Evolutionary conservation across 2,329 filamentous ascomycete genomes (phyloP), one percentile per base, ranked within the genome.

Genomic region (Botryotinia convoluta): DNA sequence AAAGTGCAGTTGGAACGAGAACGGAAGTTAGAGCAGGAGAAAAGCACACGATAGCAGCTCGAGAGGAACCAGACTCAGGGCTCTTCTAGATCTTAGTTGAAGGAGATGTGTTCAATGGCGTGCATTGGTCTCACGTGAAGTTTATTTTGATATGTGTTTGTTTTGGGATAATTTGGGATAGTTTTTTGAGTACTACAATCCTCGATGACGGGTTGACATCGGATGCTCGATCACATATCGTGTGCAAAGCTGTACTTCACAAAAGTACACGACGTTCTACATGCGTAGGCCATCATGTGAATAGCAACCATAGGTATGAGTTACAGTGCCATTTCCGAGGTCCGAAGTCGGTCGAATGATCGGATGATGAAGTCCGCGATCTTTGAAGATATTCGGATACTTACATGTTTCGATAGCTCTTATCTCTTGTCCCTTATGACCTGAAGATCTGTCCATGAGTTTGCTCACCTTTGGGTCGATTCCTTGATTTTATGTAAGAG

Each of bases 1-100:
- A 73, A 74, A 8, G 69, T 76, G 18, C 73, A 74, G 69, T 73
- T 65, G 35, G 74, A 77, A 32, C 74, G 74, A 29, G 57, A 78
- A 68, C 74, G 71, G 76, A 60, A 71, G 32, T 44, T 54, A n/a
- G 72, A 77, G 20, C 69, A 76, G 59, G 74, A 76, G n/a, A 78
- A 51, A 60, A 69, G 45, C 35, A 42, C 1, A 57, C 20, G 62
- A 9, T 10, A 72, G 69, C 18, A 51, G 65, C 45, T 59, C 64
- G 71, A 45, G 35, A 61, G 51, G 29, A n/a, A 10, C 12, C n/a
- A 72, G 48, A 20, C n/a, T 1, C 14, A 5, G 18, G 16, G 7
- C 26, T 72, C 37, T 45, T 57, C 45, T 16, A 44, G 14, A 32
- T 68, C 35, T 16, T 62, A 42, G 10, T 39, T 42, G 35, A 57